Evolutionary conservation across 2,329 filamentous ascomycete species (phyloP).

Genomic region (Pestalotiopsis sp.): DNA sequence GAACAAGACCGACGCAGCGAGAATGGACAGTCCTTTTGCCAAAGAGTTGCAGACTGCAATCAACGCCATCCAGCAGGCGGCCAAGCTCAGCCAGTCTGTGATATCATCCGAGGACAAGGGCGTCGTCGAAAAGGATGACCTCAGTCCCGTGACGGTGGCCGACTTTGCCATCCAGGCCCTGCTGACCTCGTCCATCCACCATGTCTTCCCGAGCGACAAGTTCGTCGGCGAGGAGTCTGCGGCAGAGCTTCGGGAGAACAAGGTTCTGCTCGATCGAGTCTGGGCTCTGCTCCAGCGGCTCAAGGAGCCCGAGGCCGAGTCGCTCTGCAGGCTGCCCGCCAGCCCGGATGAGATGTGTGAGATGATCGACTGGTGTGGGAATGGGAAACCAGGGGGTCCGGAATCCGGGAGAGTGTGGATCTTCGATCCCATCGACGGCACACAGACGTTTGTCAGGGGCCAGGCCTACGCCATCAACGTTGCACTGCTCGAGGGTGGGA

Average conservation of each 20-base stretch:
- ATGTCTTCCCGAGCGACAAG: constrained; percentile 51
- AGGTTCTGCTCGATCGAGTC: constrained; percentile 46
- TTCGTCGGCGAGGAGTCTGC: constrained; percentile 62
- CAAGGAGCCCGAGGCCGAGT: constrained; percentile 26
- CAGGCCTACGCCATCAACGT: constrained; percentile 62
- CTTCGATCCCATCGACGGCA: constrained; percentile 64
- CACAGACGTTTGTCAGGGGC: constrained; percentile 56
- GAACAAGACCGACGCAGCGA: neutral
- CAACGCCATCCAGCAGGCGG: constrained; percentile 38
- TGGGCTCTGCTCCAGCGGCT: constrained; percentile 45
- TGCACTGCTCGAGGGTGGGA: constrained; percentile 51
- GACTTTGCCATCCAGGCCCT: constrained; percentile 63
- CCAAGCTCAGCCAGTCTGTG: constrained; percentile 52
- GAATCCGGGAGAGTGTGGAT: constrained; percentile 52
- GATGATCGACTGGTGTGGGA: constrained; percentile 55
- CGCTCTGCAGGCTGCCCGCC: constrained; percentile 35
- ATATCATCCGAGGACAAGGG: constrained; percentile 51
- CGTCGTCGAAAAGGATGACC: constrained; percentile 54
- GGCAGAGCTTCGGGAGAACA: constrained; percentile 45
- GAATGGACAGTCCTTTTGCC: constrained; percentile 32
- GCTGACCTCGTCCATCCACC: constrained; percentile 51
- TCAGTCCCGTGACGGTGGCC: constrained; percentile 60
- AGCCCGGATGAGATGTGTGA: constrained; percentile 50
- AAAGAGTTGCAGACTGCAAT: constrained; percentile 30
- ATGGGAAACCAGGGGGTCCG: constrained; percentile 35